Evolutionary conservation across 1,284 basidiomycete species (phyloP).

Genomic region (Amylostereum areolatum): DNA sequence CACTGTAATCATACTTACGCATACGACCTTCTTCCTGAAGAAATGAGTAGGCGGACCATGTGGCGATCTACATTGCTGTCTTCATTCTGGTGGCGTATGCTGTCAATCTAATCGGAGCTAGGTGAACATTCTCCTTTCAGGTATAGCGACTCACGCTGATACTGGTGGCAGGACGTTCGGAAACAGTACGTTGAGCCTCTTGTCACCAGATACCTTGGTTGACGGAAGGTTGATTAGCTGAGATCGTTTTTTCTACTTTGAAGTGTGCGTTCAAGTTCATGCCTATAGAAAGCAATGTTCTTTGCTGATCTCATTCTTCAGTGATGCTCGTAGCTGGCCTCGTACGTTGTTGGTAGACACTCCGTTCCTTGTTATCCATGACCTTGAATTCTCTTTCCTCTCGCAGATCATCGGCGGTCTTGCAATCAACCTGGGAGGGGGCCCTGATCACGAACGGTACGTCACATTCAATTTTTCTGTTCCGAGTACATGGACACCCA

Average conservation of each 20-base stretch:
- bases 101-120: slow-evolving; percentile 24
- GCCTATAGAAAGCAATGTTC: background rate
- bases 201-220: background rate
- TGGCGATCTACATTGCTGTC: slow-evolving; percentile 23
- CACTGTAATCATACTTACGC: too few relatives aligned
- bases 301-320: background rate
- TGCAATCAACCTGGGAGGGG: slow-evolving; percentile 41
- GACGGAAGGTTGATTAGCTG: slow-evolving; percentile 4
- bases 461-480: too few relatives aligned
- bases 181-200: slow-evolving; percentile 2
- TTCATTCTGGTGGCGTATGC: slow-evolving; percentile 21
- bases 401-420: slow-evolving; percentile 36
- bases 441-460: slow-evolving; percentile 35
- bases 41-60: slow-evolving; percentile 9
- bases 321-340: background rate
- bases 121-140: too few relatives aligned
- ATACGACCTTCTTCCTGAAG: too few relatives aligned
- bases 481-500: too few relatives aligned
- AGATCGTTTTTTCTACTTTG: slow-evolving; percentile 13
- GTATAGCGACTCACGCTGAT: too few relatives aligned
- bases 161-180: slow-evolving; percentile 11
- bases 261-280: slow-evolving; percentile 10
- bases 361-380: slow-evolving; percentile 24
- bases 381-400: too few relatives aligned
- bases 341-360: slow-evolving; percentile 22